Conservation (phyloP, 2,329 filamentous ascomycete genomes). For the Corynespora cassiicola region DNA sequence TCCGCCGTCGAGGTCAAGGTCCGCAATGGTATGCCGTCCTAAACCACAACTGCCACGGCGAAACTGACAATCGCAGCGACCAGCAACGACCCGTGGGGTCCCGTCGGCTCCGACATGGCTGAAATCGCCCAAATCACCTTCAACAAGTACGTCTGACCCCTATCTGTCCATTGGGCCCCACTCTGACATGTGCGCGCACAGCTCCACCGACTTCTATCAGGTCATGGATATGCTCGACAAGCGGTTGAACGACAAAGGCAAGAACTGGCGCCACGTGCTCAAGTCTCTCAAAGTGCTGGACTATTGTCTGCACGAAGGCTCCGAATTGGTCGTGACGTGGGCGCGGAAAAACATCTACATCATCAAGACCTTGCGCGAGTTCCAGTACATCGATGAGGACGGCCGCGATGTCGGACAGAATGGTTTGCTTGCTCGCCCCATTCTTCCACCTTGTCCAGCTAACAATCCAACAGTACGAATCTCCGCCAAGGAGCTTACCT, state of each 20-base stretch:
- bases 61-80: conserved; percentile 70
- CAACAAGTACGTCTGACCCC: conserved; percentile 76
- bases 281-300: conserved; percentile 98
- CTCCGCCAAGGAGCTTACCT: conserved; percentile 93
- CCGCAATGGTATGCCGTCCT: conserved; percentile 41
- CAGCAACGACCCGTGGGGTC: conserved; percentile 98
- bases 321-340: conserved; percentile 96
- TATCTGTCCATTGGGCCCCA: conserved; percentile 8
- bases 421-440: conserved; percentile 61
- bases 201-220: conserved; percentile 97
- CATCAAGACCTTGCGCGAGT: conserved; percentile 97
- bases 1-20: conserved; percentile 97
- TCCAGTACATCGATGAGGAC: conserved; percentile 95
- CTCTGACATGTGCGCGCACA: conserved; percentile 50
- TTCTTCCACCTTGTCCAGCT: conserved; percentile 19
- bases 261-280: conserved; percentile 98
- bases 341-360: conserved; percentile 98
- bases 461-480: conserved; percentile 73
- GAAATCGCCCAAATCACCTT: conserved; percentile 98
- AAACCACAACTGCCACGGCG: background rate
- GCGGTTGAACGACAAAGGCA: conserved; percentile 97
- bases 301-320: conserved; percentile 97
- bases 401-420: conserved; percentile 95
- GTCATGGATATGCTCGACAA: conserved; percentile 99
- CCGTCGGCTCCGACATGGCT: conserved; percentile 96